Evolutionary conservation across 495 filamentous ascomycete species (phyloP).

Genomic region (Oidiodendron maius): DNA sequence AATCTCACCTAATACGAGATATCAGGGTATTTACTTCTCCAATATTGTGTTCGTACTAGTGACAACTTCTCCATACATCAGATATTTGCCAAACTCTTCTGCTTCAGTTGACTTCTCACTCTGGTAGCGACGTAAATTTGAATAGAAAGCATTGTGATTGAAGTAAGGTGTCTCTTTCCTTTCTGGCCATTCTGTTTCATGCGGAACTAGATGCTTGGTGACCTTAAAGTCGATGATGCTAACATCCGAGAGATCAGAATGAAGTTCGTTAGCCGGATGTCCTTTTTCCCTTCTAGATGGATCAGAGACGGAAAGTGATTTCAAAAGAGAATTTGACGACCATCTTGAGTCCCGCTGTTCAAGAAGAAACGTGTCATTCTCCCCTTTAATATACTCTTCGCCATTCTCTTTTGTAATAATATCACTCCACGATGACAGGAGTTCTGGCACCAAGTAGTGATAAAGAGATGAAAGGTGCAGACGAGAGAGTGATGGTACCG

Average conservation of each 20-base stretch:
- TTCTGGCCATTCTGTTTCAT: constrained; percentile 64
- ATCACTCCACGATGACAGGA: constrained; percentile 62
- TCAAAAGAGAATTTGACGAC: constrained; percentile 50
- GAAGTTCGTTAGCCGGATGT: constrained; percentile 27
- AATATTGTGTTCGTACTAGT: constrained; percentile 95
- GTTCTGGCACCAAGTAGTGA: constrained; percentile 54
- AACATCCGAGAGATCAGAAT: constrained; percentile 30
- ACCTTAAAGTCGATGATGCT: constrained; percentile 72
- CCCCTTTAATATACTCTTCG: constrained; percentile 72
- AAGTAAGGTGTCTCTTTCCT: constrained; percentile 80
- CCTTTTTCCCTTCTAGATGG: constrained; percentile 12
- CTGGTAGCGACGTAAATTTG: constrained; percentile 64
- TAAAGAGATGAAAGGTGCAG: constrained; percentile 75
- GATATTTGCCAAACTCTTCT: constrained; percentile 62
- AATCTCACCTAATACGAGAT: constrained; percentile 18
- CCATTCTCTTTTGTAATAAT: constrained; percentile 61
- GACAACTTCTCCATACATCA: constrained; percentile 88
- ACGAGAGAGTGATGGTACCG: constrained; percentile 76
- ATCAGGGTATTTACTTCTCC: constrained; percentile 59
- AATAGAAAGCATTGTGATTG: constrained; percentile 75
- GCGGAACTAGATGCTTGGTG: constrained; percentile 64
- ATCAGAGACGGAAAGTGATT: constrained; percentile 33
- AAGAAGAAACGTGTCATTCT: constrained; percentile 81
- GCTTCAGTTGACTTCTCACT: constrained; percentile 45
- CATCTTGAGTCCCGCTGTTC: constrained; percentile 55